Evolutionary conservation across 2,329 filamentous ascomycete genomes (phyloP), one percentile per base, ranked within the genome.

Genomic region (Colletotrichum godetiae): DNA sequence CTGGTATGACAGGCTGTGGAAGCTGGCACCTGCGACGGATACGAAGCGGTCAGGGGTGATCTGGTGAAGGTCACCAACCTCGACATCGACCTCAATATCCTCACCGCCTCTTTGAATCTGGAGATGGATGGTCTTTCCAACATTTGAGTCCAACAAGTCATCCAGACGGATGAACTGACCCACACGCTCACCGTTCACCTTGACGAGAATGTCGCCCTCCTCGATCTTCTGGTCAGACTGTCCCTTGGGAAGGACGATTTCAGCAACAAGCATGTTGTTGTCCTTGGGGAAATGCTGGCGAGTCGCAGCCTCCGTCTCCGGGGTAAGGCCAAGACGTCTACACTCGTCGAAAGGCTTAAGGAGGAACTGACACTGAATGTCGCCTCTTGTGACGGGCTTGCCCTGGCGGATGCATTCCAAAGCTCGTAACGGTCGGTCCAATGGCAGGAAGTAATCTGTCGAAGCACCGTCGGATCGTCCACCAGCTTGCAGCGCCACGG

Each of bases 291-390:
- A 97, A 31, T 91, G 88, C 77, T 93, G 91, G 42, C 97, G 92
- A 75, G 97, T 91, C 69, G 92, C 92, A 49, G 94, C 92, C 85
- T 99, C 97, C 92, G 95, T 97, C 64, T 95, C 90, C 0, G 95
- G 88, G 2, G 91, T 94, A 73, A 99, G 87, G 8, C 97, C 97
- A 12, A 99, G 87, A 73, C 97, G 90, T 67, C 96, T 92, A 82
- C 97, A 98, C 82, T 99, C 97, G 78, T 99, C 97, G 78, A 99
- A 99, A 0, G 97, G 95, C 83, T 98, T 98, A 75, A 99, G 89
- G 66, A 98, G 89, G 89, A 97, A 99, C 81, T 99, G 97, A 75
- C 95, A 97, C 83, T 99, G 97, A 62, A 99, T 97, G n/a, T 97
- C 97, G 60, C 97, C 97, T 78, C 97, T 90, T n/a, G 92, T 91